These are phyloP conservation scores for Melastoma malabathricum DNA, from an alignment of 345 rosid species.

Conservation along the genomic window DNA sequence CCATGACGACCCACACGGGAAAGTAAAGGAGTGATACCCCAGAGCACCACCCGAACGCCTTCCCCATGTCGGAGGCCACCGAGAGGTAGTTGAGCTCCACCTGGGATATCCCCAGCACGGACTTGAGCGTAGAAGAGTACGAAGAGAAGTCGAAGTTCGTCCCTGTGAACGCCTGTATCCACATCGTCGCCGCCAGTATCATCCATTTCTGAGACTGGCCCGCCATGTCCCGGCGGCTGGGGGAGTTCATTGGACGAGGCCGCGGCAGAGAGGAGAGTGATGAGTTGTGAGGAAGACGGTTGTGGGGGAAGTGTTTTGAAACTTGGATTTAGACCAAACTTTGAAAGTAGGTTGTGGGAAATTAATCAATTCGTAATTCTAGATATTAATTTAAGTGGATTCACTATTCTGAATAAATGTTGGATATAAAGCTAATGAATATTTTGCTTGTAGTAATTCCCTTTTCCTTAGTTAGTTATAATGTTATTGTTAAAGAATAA, in stretches of 20 bases:
- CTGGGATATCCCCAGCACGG: constrained; percentile 61
- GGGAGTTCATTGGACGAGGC: too few relatives aligned
- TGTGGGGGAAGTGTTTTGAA: too few relatives aligned
- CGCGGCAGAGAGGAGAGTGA: not conserved
- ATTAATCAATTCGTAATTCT: too few relatives aligned
- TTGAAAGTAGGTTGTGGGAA: too few relatives aligned
- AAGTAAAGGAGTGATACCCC: constrained; percentile 39
- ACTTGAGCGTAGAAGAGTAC: constrained; percentile 45
- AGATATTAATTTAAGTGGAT: too few relatives aligned
- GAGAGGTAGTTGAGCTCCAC: constrained; percentile 52
- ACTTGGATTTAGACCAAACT: too few relatives aligned
- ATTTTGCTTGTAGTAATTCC: too few relatives aligned
- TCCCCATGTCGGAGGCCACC: constrained; percentile 73
- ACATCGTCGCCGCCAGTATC: constrained; percentile 45
- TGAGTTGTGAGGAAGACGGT: too few relatives aligned
- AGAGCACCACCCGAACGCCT: constrained; percentile 66
- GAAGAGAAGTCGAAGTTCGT: constrained; percentile 77
- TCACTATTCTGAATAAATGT: too few relatives aligned
- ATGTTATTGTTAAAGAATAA: too few relatives aligned
- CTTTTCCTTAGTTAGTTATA: too few relatives aligned
- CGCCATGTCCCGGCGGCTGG: constrained; percentile 12
- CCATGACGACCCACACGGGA: constrained; percentile 50
- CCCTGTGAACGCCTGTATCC: constrained; percentile 75
- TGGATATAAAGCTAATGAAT: too few relatives aligned
- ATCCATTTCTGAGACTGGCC: constrained; percentile 61